Evolutionary conservation across 2,329 filamentous ascomycete species (phyloP).

Genomic region (Penicillium freii): DNA sequence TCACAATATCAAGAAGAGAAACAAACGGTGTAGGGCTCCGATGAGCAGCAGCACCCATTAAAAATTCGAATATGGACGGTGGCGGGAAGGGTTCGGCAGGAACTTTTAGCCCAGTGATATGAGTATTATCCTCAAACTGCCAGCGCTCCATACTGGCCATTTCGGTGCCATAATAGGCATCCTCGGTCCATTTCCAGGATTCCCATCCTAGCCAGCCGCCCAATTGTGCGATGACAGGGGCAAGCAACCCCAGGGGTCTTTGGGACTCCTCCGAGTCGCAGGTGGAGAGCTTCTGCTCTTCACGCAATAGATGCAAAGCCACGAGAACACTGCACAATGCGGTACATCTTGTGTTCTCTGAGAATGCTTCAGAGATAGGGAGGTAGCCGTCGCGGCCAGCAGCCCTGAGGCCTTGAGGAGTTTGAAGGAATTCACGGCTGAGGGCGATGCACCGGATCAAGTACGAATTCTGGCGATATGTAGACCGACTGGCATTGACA

Average conservation of each 20-base stretch:
- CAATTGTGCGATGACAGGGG: constrained; percentile 76
- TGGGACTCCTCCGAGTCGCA: constrained; percentile 50
- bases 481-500: constrained; percentile 23
- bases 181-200: constrained; percentile 55
- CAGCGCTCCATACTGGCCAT: constrained; percentile 55
- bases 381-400: constrained; percentile 61
- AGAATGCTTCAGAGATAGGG: constrained; percentile 58
- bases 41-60: constrained; percentile 44
- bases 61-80: constrained; percentile 59
- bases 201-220: constrained; percentile 77
- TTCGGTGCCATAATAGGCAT: constrained; percentile 61
- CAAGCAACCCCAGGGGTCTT: constrained; percentile 53
- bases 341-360: constrained; percentile 58
- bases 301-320: constrained; percentile 78
- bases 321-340: constrained; percentile 68
- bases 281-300: constrained; percentile 81
- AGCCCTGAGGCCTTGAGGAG: constrained; percentile 56
- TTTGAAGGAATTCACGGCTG: constrained; percentile 64
- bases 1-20: constrained; percentile 51
- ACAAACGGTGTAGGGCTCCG: constrained; percentile 44
- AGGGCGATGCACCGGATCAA: constrained; percentile 53
- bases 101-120: constrained; percentile 44
- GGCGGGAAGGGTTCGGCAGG: constrained; percentile 54
- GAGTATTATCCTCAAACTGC: constrained; percentile 56
- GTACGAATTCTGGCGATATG: constrained; percentile 42